A percentile compares a stretch with the other conserved stretches of the same genome.
phyloP scores from a whole-genome alignment of 2,329 filamentous ascomycete species.

The Rutstroemia sydowiana region DNA sequence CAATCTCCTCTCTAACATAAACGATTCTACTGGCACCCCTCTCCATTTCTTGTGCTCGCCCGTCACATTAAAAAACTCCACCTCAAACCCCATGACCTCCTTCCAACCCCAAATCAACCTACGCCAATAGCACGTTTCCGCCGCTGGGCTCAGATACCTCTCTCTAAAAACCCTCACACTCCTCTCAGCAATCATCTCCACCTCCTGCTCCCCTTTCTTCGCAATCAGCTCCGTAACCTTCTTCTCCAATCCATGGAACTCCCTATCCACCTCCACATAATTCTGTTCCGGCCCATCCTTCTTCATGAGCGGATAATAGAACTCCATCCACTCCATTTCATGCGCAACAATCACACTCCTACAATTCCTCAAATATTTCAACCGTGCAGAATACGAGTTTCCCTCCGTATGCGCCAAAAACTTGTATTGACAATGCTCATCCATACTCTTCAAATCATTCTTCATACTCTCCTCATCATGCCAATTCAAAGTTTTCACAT shows the following conservation, averaged over 20 bases:
- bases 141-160: constrained; percentile 41
- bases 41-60: constrained; percentile 1
- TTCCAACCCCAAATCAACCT: constrained; percentile 40
- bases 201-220: constrained; percentile 33
- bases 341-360: constrained; percentile 3
- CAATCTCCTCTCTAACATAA: constrained; percentile 7
- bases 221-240: constrained; percentile 31
- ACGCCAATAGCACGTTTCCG: constrained; percentile 46
- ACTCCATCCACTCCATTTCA: constrained; percentile 8
- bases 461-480: constrained; percentile 5
- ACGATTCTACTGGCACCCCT: constrained; percentile 2
- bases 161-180: constrained; percentile 25
- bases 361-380: constrained; percentile 7
- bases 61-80: constrained; percentile 3
- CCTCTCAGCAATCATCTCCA: constrained; percentile 26
- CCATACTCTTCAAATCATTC: constrained; percentile 6
- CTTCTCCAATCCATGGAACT: constrained; percentile 36
- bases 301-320: constrained; percentile 8
- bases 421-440: constrained; percentile 5
- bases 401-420: constrained; percentile 7
- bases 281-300: constrained; percentile 39
- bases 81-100: constrained; percentile 11
- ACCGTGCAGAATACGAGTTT: not conserved
- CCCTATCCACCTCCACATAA: constrained; percentile 1
- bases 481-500: constrained; percentile 31